A percentile compares a stretch with the other conserved stretches of the same genome.
phyloP scores from a whole-genome alignment of 257 asterid genomes.

The Solanum medicagineum region DNA sequence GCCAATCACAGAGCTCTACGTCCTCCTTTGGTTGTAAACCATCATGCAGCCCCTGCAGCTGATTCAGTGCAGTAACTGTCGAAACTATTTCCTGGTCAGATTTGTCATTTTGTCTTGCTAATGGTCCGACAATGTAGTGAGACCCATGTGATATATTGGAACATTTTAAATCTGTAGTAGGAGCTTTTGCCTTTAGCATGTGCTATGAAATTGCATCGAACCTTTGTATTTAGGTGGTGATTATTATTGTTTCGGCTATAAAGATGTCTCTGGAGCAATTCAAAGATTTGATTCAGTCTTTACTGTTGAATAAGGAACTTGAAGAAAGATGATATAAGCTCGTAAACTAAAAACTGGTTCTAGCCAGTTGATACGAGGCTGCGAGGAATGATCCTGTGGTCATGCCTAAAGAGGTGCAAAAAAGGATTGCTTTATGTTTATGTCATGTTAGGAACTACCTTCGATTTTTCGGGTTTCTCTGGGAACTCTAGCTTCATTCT shows the following conservation, averaged over 20 bases:
- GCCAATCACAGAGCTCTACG: conserved; percentile 52
- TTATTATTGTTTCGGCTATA: neutral
- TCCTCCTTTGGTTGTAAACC: conserved; percentile 52
- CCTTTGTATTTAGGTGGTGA: neutral
- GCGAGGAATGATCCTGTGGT: neutral
- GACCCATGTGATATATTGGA: neutral
- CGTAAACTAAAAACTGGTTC: neutral
- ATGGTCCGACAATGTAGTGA: neutral
- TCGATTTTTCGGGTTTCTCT: neutral
- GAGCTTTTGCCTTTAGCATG: neutral
- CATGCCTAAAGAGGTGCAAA: neutral
- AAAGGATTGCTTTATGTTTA: neutral
- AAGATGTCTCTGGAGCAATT: neutral
- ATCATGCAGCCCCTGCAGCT: conserved; percentile 18
- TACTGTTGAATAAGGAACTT: neutral
- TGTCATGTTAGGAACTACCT: neutral
- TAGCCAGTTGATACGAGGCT: neutral
- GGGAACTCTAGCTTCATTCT: neutral
- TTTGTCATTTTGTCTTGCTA: neutral
- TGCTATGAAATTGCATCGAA: neutral
- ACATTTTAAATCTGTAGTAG: neutral
- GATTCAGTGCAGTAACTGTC: conserved; percentile 14
- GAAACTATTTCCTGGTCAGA: conserved; percentile 9
- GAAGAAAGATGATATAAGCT: neutral
- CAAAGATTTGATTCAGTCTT: neutral